These are phyloP conservation scores for Camellia sinensis DNA, from an alignment of 148 eudicot species.

Conservation along the genomic window DNA sequence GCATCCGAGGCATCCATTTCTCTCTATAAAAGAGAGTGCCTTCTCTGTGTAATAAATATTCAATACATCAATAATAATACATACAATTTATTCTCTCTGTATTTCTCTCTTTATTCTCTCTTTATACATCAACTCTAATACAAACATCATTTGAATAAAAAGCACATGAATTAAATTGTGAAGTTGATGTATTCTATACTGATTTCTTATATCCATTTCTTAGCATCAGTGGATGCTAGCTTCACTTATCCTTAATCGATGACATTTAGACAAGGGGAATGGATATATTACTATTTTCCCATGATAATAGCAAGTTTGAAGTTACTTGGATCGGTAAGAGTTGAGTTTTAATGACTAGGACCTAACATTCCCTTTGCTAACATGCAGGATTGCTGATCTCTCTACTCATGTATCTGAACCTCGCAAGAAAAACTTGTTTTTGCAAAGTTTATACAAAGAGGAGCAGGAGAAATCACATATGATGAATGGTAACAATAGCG, in stretches of 20 bases:
- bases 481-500: constrained; percentile 24
- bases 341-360: no score
- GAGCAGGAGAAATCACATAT: constrained; percentile 33
- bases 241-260: not conserved
- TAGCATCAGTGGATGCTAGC: not conserved
- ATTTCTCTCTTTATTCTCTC: no score
- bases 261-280: not conserved
- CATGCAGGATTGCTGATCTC: constrained; percentile 68
- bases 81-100: no score
- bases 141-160: not conserved
- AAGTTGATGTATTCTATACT: not conserved
- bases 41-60: no score
- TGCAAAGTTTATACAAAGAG: constrained; percentile 75
- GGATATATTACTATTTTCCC: not conserved
- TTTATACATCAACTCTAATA: no score
- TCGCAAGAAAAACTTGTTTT: constrained; percentile 68
- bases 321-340: no score
- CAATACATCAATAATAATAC: no score
- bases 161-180: not conserved
- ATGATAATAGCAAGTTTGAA: not conserved
- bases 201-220: not conserved
- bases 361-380: not conserved
- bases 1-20: no score
- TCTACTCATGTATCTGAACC: constrained; percentile 67
- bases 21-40: no score